These are phyloP conservation scores for Lipomyces kockii DNA, from an alignment of 805 yeast genomes.

Conservation along the genomic window DNA sequence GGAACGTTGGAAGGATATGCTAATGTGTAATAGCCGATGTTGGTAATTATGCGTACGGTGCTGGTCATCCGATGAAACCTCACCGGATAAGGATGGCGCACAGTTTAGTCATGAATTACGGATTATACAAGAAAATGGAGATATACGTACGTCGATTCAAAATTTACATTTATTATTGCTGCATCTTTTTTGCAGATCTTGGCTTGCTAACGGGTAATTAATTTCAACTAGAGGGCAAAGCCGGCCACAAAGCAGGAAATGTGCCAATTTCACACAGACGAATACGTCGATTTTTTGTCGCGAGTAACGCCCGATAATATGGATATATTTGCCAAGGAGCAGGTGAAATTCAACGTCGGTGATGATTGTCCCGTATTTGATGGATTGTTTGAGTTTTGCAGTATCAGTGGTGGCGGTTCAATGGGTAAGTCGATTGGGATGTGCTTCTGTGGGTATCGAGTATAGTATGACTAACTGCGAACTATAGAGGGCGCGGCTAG, in stretches of 20 bases:
- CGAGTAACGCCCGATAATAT: slow-evolving; percentile 33
- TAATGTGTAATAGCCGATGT: slow-evolving; percentile 65
- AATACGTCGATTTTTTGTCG: slow-evolving; percentile 78
- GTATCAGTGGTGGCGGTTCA: slow-evolving; percentile 90
- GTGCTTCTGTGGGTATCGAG: background rate
- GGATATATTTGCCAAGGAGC: slow-evolving; percentile 68
- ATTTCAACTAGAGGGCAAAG: slow-evolving; percentile 65
- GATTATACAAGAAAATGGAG: slow-evolving; percentile 95
- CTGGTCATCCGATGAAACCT: slow-evolving; percentile 99
- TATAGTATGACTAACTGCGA: background rate
- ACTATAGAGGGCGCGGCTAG: slow-evolving; percentile 76
- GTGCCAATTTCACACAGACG: slow-evolving; percentile 98
- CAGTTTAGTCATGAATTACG: slow-evolving; percentile 94
- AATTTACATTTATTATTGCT: background rate
- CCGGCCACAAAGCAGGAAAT: slow-evolving; percentile 98
- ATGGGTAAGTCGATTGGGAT: slow-evolving; percentile 54
- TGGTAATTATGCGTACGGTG: slow-evolving; percentile 97
- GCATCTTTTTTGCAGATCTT: background rate
- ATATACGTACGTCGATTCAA: slow-evolving; percentile 56
- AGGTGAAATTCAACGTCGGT: slow-evolving; percentile 90
- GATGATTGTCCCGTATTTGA: slow-evolving; percentile 96
- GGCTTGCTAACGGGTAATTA: background rate
- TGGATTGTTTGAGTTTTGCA: slow-evolving; percentile 89
- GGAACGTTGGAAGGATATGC: background rate
- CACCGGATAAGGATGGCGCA: slow-evolving; percentile 99